Conservation (phyloP, 1,284 basidiomycete species). For the Microbotryum intermedium region DNA sequence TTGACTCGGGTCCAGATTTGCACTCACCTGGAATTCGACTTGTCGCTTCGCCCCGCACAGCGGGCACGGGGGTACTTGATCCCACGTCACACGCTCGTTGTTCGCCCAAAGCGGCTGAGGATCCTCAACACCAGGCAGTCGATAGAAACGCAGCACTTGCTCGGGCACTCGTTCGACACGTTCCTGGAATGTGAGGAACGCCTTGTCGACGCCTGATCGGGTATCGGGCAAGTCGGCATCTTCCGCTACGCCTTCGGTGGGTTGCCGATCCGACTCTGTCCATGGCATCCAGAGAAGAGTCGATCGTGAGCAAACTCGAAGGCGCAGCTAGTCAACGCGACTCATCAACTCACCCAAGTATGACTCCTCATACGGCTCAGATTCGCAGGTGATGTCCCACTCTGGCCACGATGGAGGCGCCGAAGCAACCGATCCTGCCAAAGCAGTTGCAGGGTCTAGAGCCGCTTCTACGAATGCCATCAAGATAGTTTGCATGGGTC, state of each 20-base stretch:
- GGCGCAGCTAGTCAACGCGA: no score
- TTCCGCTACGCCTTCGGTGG: conserved; percentile 9
- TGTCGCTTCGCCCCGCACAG: conserved; percentile 18
- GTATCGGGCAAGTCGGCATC: conserved; percentile 23
- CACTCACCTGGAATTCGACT: conserved; percentile 27
- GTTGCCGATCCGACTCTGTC: neutral
- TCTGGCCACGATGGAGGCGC: conserved; percentile 6
- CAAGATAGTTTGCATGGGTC: neutral
- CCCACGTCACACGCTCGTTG: conserved; percentile 1
- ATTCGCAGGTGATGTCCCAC: conserved; percentile 22
- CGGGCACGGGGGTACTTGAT: conserved; percentile 14
- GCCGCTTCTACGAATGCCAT: neutral
- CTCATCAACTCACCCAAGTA: conserved; percentile 10
- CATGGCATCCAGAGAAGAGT: neutral
- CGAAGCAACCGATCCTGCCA: neutral
- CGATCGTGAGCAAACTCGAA: no score
- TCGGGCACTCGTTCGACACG: conserved; percentile 24
- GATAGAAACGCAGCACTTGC: conserved; percentile 28
- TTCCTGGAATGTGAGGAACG: conserved; percentile 28
- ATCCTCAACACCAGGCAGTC: conserved; percentile 21
- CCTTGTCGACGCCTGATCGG: conserved; percentile 19
- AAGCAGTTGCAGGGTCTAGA: neutral
- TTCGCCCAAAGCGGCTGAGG: conserved; percentile 24
- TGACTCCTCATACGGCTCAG: conserved; percentile 27
- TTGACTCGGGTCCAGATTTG: no score